Evolutionary conservation across 1,284 basidiomycete species (phyloP).

Genomic region (Stygiomarasmius scandens): DNA sequence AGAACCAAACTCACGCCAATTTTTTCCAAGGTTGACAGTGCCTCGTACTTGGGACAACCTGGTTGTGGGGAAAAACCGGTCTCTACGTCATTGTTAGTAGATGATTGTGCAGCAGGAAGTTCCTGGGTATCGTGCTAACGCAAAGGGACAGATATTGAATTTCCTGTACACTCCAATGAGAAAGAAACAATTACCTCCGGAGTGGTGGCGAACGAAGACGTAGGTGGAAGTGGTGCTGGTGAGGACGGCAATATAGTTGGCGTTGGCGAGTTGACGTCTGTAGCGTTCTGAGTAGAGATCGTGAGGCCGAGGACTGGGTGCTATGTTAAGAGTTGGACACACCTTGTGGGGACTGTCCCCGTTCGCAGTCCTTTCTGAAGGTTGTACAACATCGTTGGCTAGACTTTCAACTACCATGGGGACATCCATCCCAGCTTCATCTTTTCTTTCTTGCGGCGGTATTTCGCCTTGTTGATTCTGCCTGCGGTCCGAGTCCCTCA

Average conservation of each 20-base stretch:
- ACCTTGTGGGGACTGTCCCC: not conserved
- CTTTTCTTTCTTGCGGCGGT: too few relatives aligned
- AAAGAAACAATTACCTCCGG: not conserved
- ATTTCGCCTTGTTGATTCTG: not conserved
- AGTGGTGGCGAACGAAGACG: constrained; percentile 17
- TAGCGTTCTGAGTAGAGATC: not conserved
- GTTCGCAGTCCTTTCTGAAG: not conserved
- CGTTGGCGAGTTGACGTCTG: not conserved
- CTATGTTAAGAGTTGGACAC: not conserved
- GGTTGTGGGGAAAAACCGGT: constrained; percentile 28
- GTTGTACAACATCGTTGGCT: not conserved
- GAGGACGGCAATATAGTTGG: not conserved
- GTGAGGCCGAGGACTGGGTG: not conserved
- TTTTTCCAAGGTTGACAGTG: constrained; percentile 55
- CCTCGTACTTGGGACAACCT: constrained; percentile 53
- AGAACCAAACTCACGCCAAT: constrained; percentile 47
- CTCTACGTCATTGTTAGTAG: constrained; percentile 4
- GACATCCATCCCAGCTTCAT: not conserved
- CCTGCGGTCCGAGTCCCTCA: constrained; percentile 34
- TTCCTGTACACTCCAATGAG: too few relatives aligned
- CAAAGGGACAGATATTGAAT: too few relatives aligned
- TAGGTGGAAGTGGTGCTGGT: constrained; percentile 1
- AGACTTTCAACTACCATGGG: not conserved
- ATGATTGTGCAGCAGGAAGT: constrained; percentile 26
- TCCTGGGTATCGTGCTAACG: too few relatives aligned